Percentiles rank a stretch among this genome's conserved stretches.
phyloP scores from a whole-genome alignment of 495 filamentous ascomycete species.

The Podospora pseudoanserina region DNA sequence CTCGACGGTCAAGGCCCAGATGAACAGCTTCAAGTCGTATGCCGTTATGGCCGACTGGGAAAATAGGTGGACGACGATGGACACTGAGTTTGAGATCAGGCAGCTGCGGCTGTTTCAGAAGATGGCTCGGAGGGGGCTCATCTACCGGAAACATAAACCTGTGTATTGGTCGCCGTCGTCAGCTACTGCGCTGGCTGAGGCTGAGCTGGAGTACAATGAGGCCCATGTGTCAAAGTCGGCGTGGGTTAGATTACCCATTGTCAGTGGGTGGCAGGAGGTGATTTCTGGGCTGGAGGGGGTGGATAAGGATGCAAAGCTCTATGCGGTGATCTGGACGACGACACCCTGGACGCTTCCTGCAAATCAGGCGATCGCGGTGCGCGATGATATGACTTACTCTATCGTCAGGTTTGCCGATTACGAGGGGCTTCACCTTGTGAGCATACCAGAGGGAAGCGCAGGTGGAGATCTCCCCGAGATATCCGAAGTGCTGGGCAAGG shows the following conservation, averaged over 20 bases:
- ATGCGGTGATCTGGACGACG: constrained; percentile 91
- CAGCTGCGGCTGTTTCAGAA: constrained; percentile 81
- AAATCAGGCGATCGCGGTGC: constrained; percentile 82
- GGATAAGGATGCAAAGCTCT: constrained; percentile 41
- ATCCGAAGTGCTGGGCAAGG: constrained; percentile 50
- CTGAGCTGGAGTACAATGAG: constrained; percentile 92
- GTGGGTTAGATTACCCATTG: constrained; percentile 74
- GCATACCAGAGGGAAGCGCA: constrained; percentile 56
- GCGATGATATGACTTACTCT: constrained; percentile 66
- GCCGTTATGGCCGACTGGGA: constrained; percentile 95
- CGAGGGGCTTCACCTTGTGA: constrained; percentile 55
- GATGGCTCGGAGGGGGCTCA: constrained; percentile 79
- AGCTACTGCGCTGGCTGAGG: constrained; percentile 86
- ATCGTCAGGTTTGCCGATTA: constrained; percentile 55
- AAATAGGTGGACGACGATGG: constrained; percentile 88
- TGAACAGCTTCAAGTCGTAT: constrained; percentile 74
- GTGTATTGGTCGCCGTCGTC: constrained; percentile 97
- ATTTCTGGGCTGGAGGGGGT: constrained; percentile 36
- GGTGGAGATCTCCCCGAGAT: constrained; percentile 7
- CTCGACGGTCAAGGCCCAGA: constrained; percentile 74
- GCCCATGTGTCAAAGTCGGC: constrained; percentile 76
- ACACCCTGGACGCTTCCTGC: constrained; percentile 97
- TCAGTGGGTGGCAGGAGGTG: constrained; percentile 40
- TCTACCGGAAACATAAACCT: constrained; percentile 85
- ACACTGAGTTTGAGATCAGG: constrained; percentile 76